Evolutionary conservation across 176 grass and related monocot genomes (phyloP), one percentile per base, ranked within the genome.

Genomic region (Oryza australiensis): DNA sequence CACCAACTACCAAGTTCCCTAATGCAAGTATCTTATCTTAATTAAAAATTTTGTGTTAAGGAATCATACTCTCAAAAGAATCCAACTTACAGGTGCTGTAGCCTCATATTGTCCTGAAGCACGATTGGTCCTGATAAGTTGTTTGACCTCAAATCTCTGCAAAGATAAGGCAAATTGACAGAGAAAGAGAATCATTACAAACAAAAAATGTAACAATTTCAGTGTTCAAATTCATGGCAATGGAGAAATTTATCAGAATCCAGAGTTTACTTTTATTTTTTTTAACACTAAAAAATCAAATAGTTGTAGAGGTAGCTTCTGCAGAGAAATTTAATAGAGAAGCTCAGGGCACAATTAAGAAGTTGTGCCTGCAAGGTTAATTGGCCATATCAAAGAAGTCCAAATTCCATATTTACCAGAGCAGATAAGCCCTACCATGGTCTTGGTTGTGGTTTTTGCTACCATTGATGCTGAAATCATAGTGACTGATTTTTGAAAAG

Each of bases 101-200:
- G 62, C 13, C 8, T 20, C 33, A 1, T 68, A 55, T 68, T 74
- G 57, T 68, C 84, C 14, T 3, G 22, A 84, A 3, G 26, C 62
- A 88, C 37, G 38, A 88, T 13, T 68, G 16, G 0, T 27, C 81
- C 62, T 74, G 86, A 80, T 84, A 88, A 62, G 24, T 80, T 69
- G 62, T 88, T 88, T 22, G 68, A 80, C 28, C 69, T 68, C 81
- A 88, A 74, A 80, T 88, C 86, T 66, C 86, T 88, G 86, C 62
- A 74, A 45, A 84, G n/a, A 59, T 7, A 77, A 64, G 12, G 12
- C 29, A 73, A 60, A 24, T 10, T 24, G 55, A 60, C 22, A 60
- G 55, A 60, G 4, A 22, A 20, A 51, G 22, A 23, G 55, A 6
- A 60, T 60, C 22, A 60, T 24, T 60, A 60, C 55, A 60, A 60